Base-by-base conservation (phyloP, 2,329 filamentous ascomycete species). In the Stachybotrys chartarum region DNA sequence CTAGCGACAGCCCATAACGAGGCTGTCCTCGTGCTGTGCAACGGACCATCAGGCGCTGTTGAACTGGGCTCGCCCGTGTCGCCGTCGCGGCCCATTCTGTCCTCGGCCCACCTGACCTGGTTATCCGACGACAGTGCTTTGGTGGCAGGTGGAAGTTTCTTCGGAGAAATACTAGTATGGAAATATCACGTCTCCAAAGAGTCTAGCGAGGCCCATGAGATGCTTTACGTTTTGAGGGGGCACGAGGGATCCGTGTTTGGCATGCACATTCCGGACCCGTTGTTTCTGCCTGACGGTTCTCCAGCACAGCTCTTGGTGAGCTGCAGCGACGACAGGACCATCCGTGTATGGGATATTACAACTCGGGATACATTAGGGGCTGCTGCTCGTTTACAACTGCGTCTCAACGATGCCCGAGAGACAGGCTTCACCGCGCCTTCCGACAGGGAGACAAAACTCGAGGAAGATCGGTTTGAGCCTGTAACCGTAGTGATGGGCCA, bases 231-330 rank as follows among this genome's bases (percentile, higher is more conserved):
- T 30, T 78, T 87, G 52, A 75, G 76, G 0, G 85, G 84, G 1
- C 94, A 99, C 64, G 91, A 97, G 65, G 94, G 94, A 0, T 97
- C 93, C 1, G 87, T 99, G 31, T 99, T 97, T 61, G 92, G 91
- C 1, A 88, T 99, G 3, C 80, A 85, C 35, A 87, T 97, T 42
- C 96, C 91, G 0, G 74, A 80, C 1, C 66, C 73, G 60, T 69
- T 86, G 18, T 58, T 59, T 7, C 60, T 72, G 24, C 58, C 68
- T 1, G 68, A 72, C 14, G 74, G 73, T 0, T 66, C 65, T 7
- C 67, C 67, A 18, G 73, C 75, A 30, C 78, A 88, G 53, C 70
- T 96, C n/a, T 77, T 99, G 39, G 89, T 87, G 14, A 97, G 90
- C 64, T 99, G 94, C 68, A 97, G 93, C 65, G 94, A 99, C 66